Base-by-base conservation (phyloP, 2,329 filamentous ascomycete genomes). In the Cryphonectria carpinicola region DNA sequence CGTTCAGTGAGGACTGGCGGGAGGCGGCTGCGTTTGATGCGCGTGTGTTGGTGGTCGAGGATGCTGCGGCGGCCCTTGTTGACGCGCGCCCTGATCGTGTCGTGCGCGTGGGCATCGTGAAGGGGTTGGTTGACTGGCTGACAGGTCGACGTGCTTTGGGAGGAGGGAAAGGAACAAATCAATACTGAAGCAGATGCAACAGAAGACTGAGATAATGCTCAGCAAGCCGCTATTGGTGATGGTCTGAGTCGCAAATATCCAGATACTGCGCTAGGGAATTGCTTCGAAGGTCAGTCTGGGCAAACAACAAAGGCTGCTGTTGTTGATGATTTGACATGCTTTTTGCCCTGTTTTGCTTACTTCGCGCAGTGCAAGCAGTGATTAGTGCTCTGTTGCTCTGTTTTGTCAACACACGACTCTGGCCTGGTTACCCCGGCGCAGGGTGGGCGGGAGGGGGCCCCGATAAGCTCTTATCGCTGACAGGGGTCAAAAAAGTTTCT, bases 71-170 rank as follows among this genome's bases (percentile, higher is more conserved):
- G 41, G 77, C 79, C 62, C 80, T 79, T 58, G 82, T 80, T 67
- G 85, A 82, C 58, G 82, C 80, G 75, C 85, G 83, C 71, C 82
- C 77, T 49, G 86, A 83, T 75, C 85, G 82, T 58, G 82, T 79
- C 62, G 82, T 81, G 79, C 85, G 81, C 73, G 84, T 78, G 54
- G 87, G 86, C 87, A 89, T 89, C 28, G 46, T 75, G 73, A 61
- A 37, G 65, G 65, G 58, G 19, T 49, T 63, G 69, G 28, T 46
- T 28, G 19, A 22, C 3, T 63, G 69, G 28, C 32, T 28, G 19
- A 22, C 3, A 19, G 25, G 22, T 62, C 58, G 58, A 37, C 32
- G 58, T n/a, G 35, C 11, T 10, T 65, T 60, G 74, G 72, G 70
- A 73, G 71, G 14, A 32, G 32, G 35, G 74, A 72, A 70, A 60